Evolutionary conservation across 495 filamentous ascomycete species (phyloP), one percentile per base, ranked within the genome.

Genomic region (Staphylotrichum tortipilum): DNA sequence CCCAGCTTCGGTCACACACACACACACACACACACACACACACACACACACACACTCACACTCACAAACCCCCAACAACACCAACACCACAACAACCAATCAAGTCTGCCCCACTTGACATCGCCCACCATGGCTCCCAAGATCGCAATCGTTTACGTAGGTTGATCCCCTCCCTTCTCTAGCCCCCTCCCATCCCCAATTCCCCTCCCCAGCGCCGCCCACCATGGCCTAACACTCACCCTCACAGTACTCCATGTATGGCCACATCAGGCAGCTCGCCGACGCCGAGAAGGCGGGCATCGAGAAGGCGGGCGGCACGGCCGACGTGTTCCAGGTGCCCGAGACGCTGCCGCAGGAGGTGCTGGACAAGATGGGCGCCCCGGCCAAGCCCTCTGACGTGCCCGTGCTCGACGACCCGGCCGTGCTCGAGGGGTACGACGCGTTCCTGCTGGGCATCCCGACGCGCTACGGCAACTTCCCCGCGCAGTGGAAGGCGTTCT

Each of bases 401-500:
- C 81, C 88, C 29, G 63, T 83, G 45, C 70, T 83, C 58, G 51
- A 61, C 7, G 79, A 84, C 62, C 82, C 88, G 19, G 62, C 73
- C 5, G 73, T 67, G 11, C 80, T 96, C n/a, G 75, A 80, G 53
- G 49, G 78, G 47, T 96, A 92, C 73, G 89, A 97, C 63, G 92
- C 75, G 63, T 83, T 99, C 70, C 83, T 99, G 31, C 78, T 99
- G 54, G 94, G 94, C 58, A 89, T 99, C 68, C 92, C 92, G 26
- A 99, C 92, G n/a, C 84, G 92, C 49, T 99, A 86, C 73, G 92
- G 92, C 66, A 99, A 95, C 81, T 94, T 95, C 78, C 90, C 92
- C 34, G 89, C 84, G 23, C 92, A 98, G 72, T 97, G 85, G 85
- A 96, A 90, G 78, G 58, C 81, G 36, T 94, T 89, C 78, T 89